Base-by-base conservation (phyloP, 2,329 filamentous ascomycete genomes). In the Penicillium sp. region DNA sequence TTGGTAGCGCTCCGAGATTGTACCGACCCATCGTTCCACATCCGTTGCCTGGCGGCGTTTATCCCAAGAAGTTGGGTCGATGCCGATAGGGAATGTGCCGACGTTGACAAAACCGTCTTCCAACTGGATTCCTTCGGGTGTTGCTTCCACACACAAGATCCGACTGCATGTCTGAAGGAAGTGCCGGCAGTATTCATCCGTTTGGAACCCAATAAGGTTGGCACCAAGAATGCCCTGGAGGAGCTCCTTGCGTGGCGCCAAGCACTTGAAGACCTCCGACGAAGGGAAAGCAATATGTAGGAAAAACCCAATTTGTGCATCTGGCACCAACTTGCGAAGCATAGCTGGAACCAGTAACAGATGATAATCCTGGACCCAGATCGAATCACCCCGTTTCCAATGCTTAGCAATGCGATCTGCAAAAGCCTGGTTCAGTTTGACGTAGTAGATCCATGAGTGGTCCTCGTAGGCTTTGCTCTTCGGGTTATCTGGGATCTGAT, bases 391-490 rank as follows among this genome's bases (percentile, higher is more conserved):
- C 29, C 89, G 87, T 80, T 96, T 97, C 88, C 93, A 97, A 76
- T 93, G 91, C 73, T 89, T 89, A 48, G 96, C 82, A 58, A 97
- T 92, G 71, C 88, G 89, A 72, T 97, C 90, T 33, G 93, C 93
- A 76, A 97, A 97, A 3, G 89, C 91, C 74, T 94, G 89, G 77
- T 97, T 97, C 70, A 97, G 84, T 53, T 90, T 91, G 71, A 92
- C 89, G 69, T 97, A 97, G 79, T 91, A 96, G 66, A 92, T 85
- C 91, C 93, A 97, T 0, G 93, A 97, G 75, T 97, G 93, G 67
- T 97, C 93, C 74, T 96, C 89, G 73, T 96, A 97, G 0, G 93
- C 93, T 75, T 97, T 97, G 85, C 92, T 97, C 82, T 96, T 96
- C 27, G 93, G 93, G 71, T 96, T 96, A 72, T 97, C 94, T 0